Evolutionary conservation across 2,329 filamentous ascomycete genomes (phyloP).

Genomic region (Akanthomyces muscarius): DNA sequence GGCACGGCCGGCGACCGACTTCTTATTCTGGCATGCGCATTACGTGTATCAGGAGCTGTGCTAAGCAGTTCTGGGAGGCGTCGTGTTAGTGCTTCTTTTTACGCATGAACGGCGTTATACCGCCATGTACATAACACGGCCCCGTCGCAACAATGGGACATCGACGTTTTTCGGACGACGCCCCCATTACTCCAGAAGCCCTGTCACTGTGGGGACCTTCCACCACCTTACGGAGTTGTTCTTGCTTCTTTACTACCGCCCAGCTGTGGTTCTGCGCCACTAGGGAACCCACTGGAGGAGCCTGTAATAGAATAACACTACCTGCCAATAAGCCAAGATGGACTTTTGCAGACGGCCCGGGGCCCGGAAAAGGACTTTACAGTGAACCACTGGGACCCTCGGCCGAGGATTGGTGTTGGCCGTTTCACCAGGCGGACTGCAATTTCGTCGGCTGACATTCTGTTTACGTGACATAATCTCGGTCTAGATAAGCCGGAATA

Average conservation of each 20-base stretch:
- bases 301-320: too few species aligned
- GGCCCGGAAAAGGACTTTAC: too few species aligned
- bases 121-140: neutral
- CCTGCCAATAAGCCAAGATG: too few species aligned
- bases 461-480: neutral
- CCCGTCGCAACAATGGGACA: slow-evolving; percentile 4
- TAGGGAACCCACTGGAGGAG: too few species aligned
- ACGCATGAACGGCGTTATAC: slow-evolving; percentile 6
- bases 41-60: neutral
- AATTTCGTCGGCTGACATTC: neutral
- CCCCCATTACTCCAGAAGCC: neutral
- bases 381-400: neutral
- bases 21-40: neutral
- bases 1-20: neutral
- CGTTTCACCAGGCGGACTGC: neutral
- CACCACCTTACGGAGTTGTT: neutral
- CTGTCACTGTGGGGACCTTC: neutral
- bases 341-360: too few species aligned
- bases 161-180: neutral
- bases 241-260: neutral
- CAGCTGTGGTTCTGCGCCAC: too few species aligned
- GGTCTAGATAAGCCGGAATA: neutral
- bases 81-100: neutral
- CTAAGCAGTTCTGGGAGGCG: neutral
- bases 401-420: neutral